Conservation (phyloP, 169 alveolate genomes). For the Babesia sp. region DNA sequence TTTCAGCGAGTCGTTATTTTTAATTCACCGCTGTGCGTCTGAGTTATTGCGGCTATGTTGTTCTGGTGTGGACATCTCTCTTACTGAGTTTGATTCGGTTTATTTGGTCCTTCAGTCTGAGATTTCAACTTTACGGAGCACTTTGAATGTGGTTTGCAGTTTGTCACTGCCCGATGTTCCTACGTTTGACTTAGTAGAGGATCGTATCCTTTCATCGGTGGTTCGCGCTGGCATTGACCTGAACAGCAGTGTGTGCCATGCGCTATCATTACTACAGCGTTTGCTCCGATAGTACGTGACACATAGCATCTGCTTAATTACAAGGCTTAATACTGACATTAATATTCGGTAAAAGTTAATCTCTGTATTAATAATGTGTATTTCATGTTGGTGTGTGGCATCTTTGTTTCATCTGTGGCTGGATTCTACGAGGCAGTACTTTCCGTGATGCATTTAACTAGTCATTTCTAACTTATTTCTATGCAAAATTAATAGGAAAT, state of each 20-base stretch:
- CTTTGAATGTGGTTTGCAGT: constrained; percentile 21
- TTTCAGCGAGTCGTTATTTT: constrained; percentile 6
- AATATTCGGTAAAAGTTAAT: not conserved
- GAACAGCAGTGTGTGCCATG: constrained; percentile 11
- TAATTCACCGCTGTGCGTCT: constrained; percentile 28
- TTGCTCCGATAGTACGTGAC: not conserved
- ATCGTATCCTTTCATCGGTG: not conserved
- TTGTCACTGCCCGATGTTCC: constrained; percentile 20
- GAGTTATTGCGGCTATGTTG: constrained; percentile 5
- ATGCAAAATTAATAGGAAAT: not conserved
- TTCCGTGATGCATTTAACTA: too few relatives aligned
- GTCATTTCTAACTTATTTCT: too few relatives aligned
- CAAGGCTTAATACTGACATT: not conserved
- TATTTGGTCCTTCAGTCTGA: constrained; percentile 9
- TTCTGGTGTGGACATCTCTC: not conserved
- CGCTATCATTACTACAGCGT: constrained; percentile 23
- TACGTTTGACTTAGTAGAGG: constrained; percentile 4
- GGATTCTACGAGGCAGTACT: too few relatives aligned
- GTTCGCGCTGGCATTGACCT: constrained; percentile 10
- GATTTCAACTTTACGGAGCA: not conserved
- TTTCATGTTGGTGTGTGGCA: not conserved
- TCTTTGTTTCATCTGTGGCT: not conserved
- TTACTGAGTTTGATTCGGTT: not conserved
- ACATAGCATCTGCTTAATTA: not conserved
- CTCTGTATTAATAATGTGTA: not conserved